Base-by-base conservation (phyloP, 805 yeast species). In the Starmerella apis region DNA sequence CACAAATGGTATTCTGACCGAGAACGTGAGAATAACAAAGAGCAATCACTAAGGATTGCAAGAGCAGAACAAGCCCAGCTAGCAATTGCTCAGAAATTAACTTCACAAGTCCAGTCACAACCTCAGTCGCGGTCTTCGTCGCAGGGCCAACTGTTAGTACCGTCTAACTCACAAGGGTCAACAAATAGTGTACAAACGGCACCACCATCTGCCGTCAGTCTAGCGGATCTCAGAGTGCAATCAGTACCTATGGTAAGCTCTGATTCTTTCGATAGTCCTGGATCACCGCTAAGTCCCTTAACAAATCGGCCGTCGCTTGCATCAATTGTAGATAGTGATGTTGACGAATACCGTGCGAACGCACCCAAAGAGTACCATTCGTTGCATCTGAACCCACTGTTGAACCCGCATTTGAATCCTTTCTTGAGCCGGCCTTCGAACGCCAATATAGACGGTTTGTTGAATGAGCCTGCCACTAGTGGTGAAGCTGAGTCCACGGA, bases 1-100 rank as follows among this genome's bases (percentile, higher is more conserved):
- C 74, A 50, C n/a, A 24, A 47, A 23, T 52, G 49, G 28, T 59
- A 50, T 46, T 46, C 44, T 1, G 33, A 41, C 14, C 44, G 44
- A 14, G 33, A 41, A 6, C 32, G 33, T 3, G 44, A 41, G 6
- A 18, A n/a, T 13, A 31, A 41, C 20, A 19, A n/a, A 13, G 43
- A 38, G 20, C 19, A 38, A 20, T 38, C 43, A 30, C 6, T 38
- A 5, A 19, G 25, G 30, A 11, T 23, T 9, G 43, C 43, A 9
- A 18, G n/a, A 8, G 43, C 43, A 6, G 43, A 38, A 30, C 30
- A 38, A 14, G 43, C 43, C 20, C 43, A 38, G 31, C 6, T 38
- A 2, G 28, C 43, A 4, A 23, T 38, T 23, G 23, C 10, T 6
- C 43, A 38, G 30, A 38, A 20, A 24, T 3, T 38, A 5, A 23